Evolutionary conservation across 2,329 filamentous ascomycete genomes (phyloP), one percentile per base, ranked within the genome.

Genomic region (Aspergillus felis): DNA sequence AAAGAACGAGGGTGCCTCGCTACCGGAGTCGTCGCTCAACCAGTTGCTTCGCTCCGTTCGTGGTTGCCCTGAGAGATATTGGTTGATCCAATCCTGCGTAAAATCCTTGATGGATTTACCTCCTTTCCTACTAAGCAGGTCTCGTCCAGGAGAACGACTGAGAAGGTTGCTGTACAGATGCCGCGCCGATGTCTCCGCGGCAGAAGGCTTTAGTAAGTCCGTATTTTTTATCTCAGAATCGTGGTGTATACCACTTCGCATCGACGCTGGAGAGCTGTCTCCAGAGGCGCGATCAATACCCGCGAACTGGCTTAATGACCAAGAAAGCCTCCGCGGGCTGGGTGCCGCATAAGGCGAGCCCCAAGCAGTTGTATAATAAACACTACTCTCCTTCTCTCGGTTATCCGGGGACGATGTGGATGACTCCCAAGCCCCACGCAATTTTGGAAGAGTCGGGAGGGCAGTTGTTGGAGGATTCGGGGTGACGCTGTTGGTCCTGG

Each of bases 51-150:
- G 84, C 71, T 94, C 90, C 32, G 83, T 84, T 64, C 86, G 82
- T 63, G 82, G 82, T 64, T 88, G 85, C 62, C 84, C 83, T n/a
- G 87, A 83, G n/a, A 90, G 87, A 69, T 92, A 91, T 60, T 90
- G 88, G 59, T 89, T 88, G 64, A 94, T 91, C 90, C 90, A 93
- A 78, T 92, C 89, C 73, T 92, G 88, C 0, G 89, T 91, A 54
- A 92, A 82, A 58, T 87, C 86, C 61, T 72, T 71, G 57, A 76
- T 75, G 1, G 75, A 72, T 51, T 71, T 73, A 28, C 67, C 71
- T 56, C 61, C 67, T 61, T 65, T 68, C 32, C 59, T 58, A 29
- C 62, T 64, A 8, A 61, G 60, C 51, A 67, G 51, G 52, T 69
- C 66, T 55, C 64, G 57, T 32, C 57, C 59, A 20, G 68, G 63